A percentile compares a stretch with the other conserved stretches of the same genome.
These are phyloP conservation scores for Lichtheimia ramosa DNA, from an alignment of 371 early-diverging fungal genomes.

Conservation along the genomic window DNA sequence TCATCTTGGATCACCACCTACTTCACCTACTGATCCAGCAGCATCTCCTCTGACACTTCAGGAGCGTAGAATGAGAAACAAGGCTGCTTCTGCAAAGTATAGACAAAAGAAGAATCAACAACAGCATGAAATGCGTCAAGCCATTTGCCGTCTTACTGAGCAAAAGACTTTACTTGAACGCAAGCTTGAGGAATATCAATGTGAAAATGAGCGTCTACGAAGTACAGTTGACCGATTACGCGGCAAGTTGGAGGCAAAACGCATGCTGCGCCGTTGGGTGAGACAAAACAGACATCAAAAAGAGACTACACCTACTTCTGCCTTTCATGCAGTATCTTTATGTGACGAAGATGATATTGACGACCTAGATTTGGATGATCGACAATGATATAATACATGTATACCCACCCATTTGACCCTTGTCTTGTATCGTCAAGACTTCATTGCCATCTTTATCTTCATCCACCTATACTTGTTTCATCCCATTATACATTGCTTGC, in stretches of 20 bases:
- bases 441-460: too few species aligned
- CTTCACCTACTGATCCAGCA: not conserved
- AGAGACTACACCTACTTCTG: conserved; percentile 1
- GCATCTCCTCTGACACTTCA: conserved; percentile 43
- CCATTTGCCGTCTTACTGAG: conserved; percentile 48
- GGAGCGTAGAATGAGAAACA: conserved; percentile 61
- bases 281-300: conserved; percentile 23
- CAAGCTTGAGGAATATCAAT: conserved; percentile 50
- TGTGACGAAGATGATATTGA: conserved; percentile 3
- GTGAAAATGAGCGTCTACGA: conserved; percentile 54
- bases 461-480: too few species aligned
- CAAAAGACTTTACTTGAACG: conserved; percentile 53
- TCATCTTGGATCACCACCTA: not conserved
- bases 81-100: conserved; percentile 67
- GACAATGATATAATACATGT: too few species aligned
- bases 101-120: conserved; percentile 65
- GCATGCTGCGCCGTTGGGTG: conserved; percentile 57
- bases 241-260: conserved; percentile 58
- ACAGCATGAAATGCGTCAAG: conserved; percentile 57
- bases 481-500: too few species aligned
- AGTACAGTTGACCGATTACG: conserved; percentile 51
- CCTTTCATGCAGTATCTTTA: conserved; percentile 1
- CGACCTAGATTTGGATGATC: not conserved
- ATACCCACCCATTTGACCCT: too few species aligned
- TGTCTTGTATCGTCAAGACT: too few species aligned